Conservation (phyloP, 306 rosid species). For the Prunus persica region Prunus_persica_NCBIv2 NC_034013.1:12283001-12283500, state of each 20-base stretch:
- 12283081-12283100: slow-evolving; percentile 76
- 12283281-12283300: slow-evolving; percentile 51
- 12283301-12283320: slow-evolving; percentile 64
- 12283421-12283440: slow-evolving; percentile 50
- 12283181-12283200: slow-evolving; percentile 59
- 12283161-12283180: slow-evolving; percentile 88
- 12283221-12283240: slow-evolving; percentile 77
- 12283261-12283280: slow-evolving; percentile 41
- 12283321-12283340: slow-evolving; percentile 69
- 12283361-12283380: slow-evolving; percentile 47
- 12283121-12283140: slow-evolving; percentile 60
- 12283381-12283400: slow-evolving; percentile 58
- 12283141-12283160: slow-evolving; percentile 80
- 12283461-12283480: slow-evolving; percentile 38
- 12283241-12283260: slow-evolving; percentile 78
- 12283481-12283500: slow-evolving; percentile 40
- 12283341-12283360: slow-evolving; percentile 73
- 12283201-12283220: slow-evolving; percentile 73
- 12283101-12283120: slow-evolving; percentile 71
- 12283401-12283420: slow-evolving; percentile 38
- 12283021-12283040: slow-evolving; percentile 77
- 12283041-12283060: slow-evolving; percentile 93
- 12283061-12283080: slow-evolving; percentile 89
- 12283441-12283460: slow-evolving; percentile 25
- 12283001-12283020: slow-evolving; percentile 72